Percentiles rank a stretch among this genome's conserved stretches.
These are phyloP conservation scores for Penicillium paxilli DNA, from an alignment of 495 filamentous ascomycete species.

Conservation along the genomic window DNA sequence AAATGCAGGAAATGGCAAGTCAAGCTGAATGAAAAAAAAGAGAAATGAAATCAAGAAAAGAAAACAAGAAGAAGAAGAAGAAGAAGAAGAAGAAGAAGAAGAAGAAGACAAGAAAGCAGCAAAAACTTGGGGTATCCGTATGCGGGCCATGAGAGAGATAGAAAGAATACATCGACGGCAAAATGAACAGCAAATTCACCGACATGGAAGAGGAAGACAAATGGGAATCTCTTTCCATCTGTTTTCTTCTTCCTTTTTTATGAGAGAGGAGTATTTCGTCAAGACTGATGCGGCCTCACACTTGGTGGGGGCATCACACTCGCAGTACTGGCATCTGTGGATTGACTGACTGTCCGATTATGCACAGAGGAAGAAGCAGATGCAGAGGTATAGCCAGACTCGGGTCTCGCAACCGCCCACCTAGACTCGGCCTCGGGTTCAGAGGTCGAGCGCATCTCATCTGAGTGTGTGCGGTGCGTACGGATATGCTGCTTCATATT, in stretches of 20 bases:
- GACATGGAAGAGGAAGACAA: background rate
- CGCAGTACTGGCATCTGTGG: constrained; percentile 16
- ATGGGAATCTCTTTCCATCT: no score
- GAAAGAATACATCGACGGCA: background rate
- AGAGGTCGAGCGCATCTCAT: constrained; percentile 34
- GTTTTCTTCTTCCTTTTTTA: background rate
- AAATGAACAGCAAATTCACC: background rate
- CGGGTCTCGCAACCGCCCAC: constrained; percentile 15
- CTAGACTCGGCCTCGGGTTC: constrained; percentile 27
- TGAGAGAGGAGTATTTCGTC: background rate
- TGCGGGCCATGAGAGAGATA: constrained; percentile 1
- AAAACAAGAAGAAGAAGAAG: background rate
- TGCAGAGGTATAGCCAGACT: constrained; percentile 12
- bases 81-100: no score
- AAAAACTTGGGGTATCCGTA: background rate
- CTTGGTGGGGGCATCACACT: constrained; percentile 8
- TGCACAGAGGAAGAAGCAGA: constrained; percentile 17
- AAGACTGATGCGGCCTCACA: constrained; percentile 3
- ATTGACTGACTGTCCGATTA: constrained; percentile 28
- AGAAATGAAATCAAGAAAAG: background rate
- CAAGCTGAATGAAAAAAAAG: background rate
- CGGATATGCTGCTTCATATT: constrained; percentile 98
- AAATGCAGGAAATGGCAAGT: no score
- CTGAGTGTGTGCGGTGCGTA: constrained; percentile 62
- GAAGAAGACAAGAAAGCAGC: background rate